phyloP scores from a whole-genome alignment of 768 basidiomycete species.

The Boletus rex-veris region DNA sequence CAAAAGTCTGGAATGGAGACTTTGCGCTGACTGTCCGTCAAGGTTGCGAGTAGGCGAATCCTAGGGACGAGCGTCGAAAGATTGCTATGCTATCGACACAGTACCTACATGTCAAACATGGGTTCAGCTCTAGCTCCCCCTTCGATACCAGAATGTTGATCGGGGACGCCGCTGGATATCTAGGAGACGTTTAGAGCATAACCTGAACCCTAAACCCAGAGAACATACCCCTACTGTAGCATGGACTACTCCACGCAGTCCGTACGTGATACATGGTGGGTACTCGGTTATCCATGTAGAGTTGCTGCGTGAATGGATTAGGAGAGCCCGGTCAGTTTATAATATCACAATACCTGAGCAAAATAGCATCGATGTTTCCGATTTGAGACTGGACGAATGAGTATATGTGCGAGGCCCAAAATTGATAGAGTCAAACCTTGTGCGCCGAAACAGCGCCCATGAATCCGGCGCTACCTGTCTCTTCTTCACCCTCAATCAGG shows the following conservation, averaged over 20 bases:
- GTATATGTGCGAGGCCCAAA: not conserved
- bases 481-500: conserved; percentile 95
- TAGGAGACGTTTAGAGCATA: conserved; percentile 22
- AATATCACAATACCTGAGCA: conserved; percentile 60
- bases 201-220: not conserved
- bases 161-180: conserved; percentile 71
- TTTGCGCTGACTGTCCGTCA: conserved; percentile 54
- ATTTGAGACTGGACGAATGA: conserved; percentile 58
- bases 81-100: not conserved
- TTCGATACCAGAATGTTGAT: conserved; percentile 91
- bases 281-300: conserved; percentile 96
- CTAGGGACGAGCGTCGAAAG: conserved; percentile 34
- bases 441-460: conserved; percentile 67
- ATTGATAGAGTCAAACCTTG: conserved; percentile 48
- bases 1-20: conserved; percentile 83
- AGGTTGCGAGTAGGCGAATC: conserved; percentile 72
- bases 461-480: conserved; percentile 89
- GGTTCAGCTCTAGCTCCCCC: conserved; percentile 88
- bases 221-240: conserved; percentile 64
- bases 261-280: conserved; percentile 92
- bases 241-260: conserved; percentile 90
- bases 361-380: conserved; percentile 83
- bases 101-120: conserved; percentile 82
- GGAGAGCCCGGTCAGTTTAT: not conserved
- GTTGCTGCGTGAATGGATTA: conserved; percentile 51